Evolutionary conservation across 805 yeast species (phyloP), one percentile per base, ranked within the genome.

Genomic region (Nematodospora valgi): DNA sequence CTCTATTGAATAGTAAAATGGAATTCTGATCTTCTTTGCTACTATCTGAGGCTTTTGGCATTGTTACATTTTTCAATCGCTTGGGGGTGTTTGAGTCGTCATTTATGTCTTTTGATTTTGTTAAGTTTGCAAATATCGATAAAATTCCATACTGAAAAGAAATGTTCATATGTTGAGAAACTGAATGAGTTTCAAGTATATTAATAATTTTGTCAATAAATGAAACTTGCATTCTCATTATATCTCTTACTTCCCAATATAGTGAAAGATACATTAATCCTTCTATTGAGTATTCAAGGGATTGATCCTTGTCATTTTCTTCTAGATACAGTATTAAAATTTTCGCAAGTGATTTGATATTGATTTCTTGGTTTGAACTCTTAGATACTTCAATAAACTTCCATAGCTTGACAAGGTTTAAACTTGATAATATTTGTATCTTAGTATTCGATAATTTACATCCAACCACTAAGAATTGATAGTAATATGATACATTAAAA

Each of bases 401-500:
- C 84, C 84, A 79, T 2, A 77, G 54, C 50, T 80, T 80, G 5
- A 76, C 56, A n/a, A 77, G 46, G 3, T 72, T 71, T 24, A 78
- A 47, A 0, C 72, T 62, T 0, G 79, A 58, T 9, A 66, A 47
- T 6, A 64, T 34, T 33, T 55, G 55, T n/a, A 60, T 44, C 14
- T 52, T 49, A 0, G 37, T 10, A 20, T 32, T 27, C 28, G 44
- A 45, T 5, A 46, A 26, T 5, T 36, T 38, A 8, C 68, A 38
- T 0, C 72, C 69, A 25, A 54, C 50, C 14, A 70, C 53, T 15
- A 78, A 49, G 0, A 73, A 46, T 4, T 55, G 48, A 23, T 67
- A 40, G 51, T 72, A 80, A 30, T 65, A 60, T 14, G 65, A 60
- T 1, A 74, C 59, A 27, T 76, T 72, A 26, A 59, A 58, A n/a